These are phyloP conservation scores for Coleophoma eucalyptorum DNA, from an alignment of 2,329 filamentous ascomycete species.

Conservation along the genomic window DNA sequence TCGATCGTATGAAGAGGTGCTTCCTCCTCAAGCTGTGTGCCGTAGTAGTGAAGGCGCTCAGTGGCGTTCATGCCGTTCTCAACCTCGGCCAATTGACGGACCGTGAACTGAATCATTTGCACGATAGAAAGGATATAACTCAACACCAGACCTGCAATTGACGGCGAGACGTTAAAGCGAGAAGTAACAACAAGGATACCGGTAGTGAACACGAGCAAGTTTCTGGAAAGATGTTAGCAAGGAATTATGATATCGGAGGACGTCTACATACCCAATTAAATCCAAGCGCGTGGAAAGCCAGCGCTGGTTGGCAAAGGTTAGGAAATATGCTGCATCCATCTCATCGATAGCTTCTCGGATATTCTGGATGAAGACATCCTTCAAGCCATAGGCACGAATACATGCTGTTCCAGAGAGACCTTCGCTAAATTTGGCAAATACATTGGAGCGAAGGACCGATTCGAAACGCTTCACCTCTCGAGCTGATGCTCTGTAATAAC, in stretches of 20 bases:
- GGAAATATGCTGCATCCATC: constrained; percentile 92
- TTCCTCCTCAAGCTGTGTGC: constrained; percentile 81
- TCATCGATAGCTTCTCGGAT: constrained; percentile 75
- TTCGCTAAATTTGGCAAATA: constrained; percentile 91
- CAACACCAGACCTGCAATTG: constrained; percentile 81
- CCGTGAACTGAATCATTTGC: constrained; percentile 93
- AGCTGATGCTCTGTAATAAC: constrained; percentile 74
- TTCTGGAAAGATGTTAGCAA: constrained; percentile 27
- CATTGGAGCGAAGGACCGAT: constrained; percentile 77
- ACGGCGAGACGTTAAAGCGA: constrained; percentile 79
- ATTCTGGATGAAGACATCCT: constrained; percentile 67
- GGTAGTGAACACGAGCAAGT: constrained; percentile 78
- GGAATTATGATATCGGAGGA: background rate
- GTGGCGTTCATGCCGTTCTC: constrained; percentile 99
- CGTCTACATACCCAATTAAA: constrained; percentile 54
- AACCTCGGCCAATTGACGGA: constrained; percentile 89
- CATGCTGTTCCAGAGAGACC: constrained; percentile 79
- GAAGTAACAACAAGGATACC: constrained; percentile 91
- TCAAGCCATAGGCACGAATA: constrained; percentile 85
- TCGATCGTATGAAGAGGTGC: constrained; percentile 57
- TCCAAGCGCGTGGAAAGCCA: constrained; percentile 89
- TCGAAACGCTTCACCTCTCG: constrained; percentile 95
- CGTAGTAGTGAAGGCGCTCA: constrained; percentile 88
- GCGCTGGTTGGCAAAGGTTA: constrained; percentile 92
- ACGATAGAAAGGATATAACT: constrained; percentile 93